These are phyloP conservation scores for Exophiala xenobiotica DNA, from an alignment of 2,329 filamentous ascomycete species.

Conservation along the genomic window DNA sequence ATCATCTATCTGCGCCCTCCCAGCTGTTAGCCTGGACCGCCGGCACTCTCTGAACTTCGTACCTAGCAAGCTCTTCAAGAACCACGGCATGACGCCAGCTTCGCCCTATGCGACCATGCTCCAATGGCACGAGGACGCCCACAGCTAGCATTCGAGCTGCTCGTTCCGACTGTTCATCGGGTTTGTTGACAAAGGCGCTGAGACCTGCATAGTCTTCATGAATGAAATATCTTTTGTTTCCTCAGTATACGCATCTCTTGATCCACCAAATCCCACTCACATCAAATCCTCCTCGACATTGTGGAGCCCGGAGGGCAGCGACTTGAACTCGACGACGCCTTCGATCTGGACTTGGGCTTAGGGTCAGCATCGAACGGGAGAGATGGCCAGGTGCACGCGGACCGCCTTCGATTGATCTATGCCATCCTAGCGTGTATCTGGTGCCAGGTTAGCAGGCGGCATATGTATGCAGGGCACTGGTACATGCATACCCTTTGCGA, in stretches of 20 bases:
- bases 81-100: constrained; percentile 83
- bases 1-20: constrained; percentile 61
- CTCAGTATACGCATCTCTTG: constrained; percentile 3
- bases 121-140: constrained; percentile 81
- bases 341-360: constrained; percentile 60
- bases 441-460: constrained; percentile 6
- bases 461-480: constrained; percentile 7
- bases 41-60: constrained; percentile 22
- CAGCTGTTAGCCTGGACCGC: constrained; percentile 26
- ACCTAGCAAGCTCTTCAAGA: constrained; percentile 73
- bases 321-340: constrained; percentile 92
- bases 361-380: constrained; percentile 14
- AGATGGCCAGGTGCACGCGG: constrained; percentile 19
- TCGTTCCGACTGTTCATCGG: constrained; percentile 73
- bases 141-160: constrained; percentile 93
- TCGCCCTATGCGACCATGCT: constrained; percentile 78
- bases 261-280: constrained; percentile 35
- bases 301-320: constrained; percentile 87
- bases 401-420: constrained; percentile 67
- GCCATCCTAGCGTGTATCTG: constrained; percentile 84
- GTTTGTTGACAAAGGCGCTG: constrained; percentile 85
- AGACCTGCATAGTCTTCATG: constrained; percentile 81
- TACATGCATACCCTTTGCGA: constrained; percentile 69
- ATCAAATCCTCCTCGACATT: constrained; percentile 80
- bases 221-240: constrained; percentile 74